Base-by-base conservation (phyloP, 495 filamentous ascomycete genomes). In the Astrothelium subdiscretum region DNA sequence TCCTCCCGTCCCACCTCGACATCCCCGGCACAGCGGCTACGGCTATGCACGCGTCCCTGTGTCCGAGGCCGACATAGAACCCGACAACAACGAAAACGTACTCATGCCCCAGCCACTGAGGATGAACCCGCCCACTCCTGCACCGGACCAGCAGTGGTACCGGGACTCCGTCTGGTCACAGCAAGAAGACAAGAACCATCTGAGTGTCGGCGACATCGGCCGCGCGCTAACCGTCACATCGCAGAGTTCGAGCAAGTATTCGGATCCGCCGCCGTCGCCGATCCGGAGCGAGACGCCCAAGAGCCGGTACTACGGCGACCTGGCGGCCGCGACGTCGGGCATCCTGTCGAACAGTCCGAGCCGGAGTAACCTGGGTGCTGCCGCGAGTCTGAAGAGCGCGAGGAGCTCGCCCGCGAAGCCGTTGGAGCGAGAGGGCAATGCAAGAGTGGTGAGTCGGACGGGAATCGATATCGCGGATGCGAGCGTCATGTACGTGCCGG, bases 391-490 rank as follows among this genome's bases (percentile, higher is more conserved):
- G 35, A 32, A 59, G 15, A 35, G 11, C 11, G 57, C 6, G 26
- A 1, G 35, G 31, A 59, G 3, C 11, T n/a, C n/a, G 6, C 27
- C 35, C n/a, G 31, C 15, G 57, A 35, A n/a, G 24, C 31, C 31
- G 3, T n/a, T 35, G 26, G 57, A 59, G 31, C 26, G 35, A 12
- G 35, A 62, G 29, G 31, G 18, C 11, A 27, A 44, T 10, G 26
- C 63, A 52, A 59, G 68, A 32, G 68, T 70, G 0, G 58, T 70
- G 4, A 72, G 69, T 59, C 58, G 69, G 48, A 63, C 61, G 42
- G 71, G 66, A 13, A 68, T 78, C 69, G 77, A 75, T 70, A 84
- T 74, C 67, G 86, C 75, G 71, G 86, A 87, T 68, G 62, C 57
- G 59, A 58, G 52, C 26, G 32, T 60, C 20, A 31, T 59, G 58